Evolutionary conservation across 306 rosid species (phyloP).

Genomic region (Dalbergia oliveri): DNA sequence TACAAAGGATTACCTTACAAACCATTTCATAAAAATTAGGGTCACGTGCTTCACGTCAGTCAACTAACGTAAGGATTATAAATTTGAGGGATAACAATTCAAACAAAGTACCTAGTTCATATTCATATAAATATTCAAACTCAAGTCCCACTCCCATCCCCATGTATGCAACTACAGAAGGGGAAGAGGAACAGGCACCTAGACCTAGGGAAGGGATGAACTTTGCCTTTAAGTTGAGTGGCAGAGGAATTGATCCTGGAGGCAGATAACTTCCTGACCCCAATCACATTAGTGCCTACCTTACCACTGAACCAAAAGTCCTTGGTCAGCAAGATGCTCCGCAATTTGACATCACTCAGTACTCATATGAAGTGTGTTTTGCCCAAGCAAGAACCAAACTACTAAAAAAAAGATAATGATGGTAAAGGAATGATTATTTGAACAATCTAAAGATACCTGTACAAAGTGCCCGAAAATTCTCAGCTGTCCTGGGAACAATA

Average conservation of each 20-base stretch:
- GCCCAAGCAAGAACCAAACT: constrained; percentile 17
- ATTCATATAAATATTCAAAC: constrained; percentile 4
- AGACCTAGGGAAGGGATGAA: not conserved
- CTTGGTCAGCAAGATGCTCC: constrained; percentile 29
- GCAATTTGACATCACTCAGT: constrained; percentile 6
- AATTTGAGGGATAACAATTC: constrained; percentile 2
- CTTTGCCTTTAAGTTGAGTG: not conserved
- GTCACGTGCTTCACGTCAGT: not conserved
- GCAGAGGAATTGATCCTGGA: not conserved
- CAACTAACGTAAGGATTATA: constrained; percentile 1
- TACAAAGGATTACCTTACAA: constrained; percentile 1
- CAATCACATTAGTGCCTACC: constrained; percentile 8
- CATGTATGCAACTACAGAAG: not conserved
- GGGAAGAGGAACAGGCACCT: not conserved
- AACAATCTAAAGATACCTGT: constrained; percentile 67
- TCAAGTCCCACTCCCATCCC: not conserved
- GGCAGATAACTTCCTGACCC: constrained; percentile 6
- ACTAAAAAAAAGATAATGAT: not conserved
- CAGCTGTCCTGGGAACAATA: constrained; percentile 87
- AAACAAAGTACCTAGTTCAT: constrained; percentile 11
- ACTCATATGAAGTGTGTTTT: not conserved
- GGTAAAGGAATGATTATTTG: not conserved
- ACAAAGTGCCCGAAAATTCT: constrained; percentile 93
- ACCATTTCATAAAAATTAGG: constrained; percentile 20
- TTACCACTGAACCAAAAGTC: not conserved